Conservation (phyloP, 768 basidiomycete genomes). For the Pulveroboletus sp. region DNA sequence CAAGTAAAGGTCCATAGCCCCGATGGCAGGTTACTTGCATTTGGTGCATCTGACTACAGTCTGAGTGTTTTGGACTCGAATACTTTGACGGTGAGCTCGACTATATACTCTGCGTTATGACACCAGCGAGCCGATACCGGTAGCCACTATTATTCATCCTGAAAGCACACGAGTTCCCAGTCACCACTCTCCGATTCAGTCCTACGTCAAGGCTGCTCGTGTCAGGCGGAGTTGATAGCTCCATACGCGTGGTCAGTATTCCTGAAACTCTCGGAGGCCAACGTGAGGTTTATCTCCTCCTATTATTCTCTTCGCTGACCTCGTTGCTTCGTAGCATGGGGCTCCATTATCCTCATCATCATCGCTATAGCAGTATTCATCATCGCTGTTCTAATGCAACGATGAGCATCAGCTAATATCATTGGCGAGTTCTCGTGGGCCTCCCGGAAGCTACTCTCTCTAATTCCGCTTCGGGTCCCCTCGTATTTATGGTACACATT, state of each 20-base stretch:
- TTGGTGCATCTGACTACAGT: conserved; percentile 81
- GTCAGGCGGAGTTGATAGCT: conserved; percentile 89
- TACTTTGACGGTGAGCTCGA: conserved; percentile 61
- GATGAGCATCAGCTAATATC: neutral
- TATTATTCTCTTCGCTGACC: conserved; percentile 27
- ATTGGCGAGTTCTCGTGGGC: no score
- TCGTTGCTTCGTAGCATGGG: conserved; percentile 34
- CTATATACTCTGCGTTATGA: neutral
- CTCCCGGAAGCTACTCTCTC: neutral
- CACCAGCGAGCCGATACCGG: conserved; percentile 2
- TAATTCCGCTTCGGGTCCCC: neutral
- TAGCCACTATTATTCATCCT: conserved; percentile 88
- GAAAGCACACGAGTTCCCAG: conserved; percentile 92
- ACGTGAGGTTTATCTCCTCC: conserved; percentile 41
- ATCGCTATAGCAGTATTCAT: conserved; percentile 41
- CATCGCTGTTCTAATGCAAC: conserved; percentile 39
- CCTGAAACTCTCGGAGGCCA: conserved; percentile 50
- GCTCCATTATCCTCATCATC: conserved; percentile 35
- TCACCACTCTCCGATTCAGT: conserved; percentile 87
- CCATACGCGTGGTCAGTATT: conserved; percentile 72
- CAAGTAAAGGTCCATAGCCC: conserved; percentile 41
- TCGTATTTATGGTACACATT: conserved; percentile 29
- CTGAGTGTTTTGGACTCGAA: conserved; percentile 79
- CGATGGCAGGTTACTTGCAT: conserved; percentile 79
- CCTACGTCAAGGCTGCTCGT: conserved; percentile 75